A percentile compares a stretch with the other conserved stretches of the same genome.
Conservation (phyloP, 2,329 filamentous ascomycete species). For the Sarocladium oryzae region DNA sequence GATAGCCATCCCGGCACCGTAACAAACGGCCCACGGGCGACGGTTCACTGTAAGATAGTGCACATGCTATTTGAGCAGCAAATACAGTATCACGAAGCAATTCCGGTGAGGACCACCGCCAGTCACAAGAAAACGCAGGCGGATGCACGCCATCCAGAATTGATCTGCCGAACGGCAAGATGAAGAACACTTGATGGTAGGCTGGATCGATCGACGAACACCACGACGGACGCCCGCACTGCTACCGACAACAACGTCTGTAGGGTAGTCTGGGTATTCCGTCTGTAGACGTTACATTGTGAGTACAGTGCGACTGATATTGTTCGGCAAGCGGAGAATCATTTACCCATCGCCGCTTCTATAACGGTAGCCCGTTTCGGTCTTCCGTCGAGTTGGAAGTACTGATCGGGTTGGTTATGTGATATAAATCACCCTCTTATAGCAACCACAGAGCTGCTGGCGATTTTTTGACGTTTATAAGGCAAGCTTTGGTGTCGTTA, state of each 20-base stretch:
- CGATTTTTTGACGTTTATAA: not conserved
- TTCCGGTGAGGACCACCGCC: not conserved
- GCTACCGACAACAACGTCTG: too few species aligned
- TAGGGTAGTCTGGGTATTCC: too few species aligned
- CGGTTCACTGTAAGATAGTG: too few species aligned
- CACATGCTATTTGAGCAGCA: not conserved
- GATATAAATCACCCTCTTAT: not conserved
- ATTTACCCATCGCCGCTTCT: not conserved
- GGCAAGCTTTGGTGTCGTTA: not conserved
- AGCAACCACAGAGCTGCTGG: slow-evolving; percentile 3
- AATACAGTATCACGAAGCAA: not conserved
- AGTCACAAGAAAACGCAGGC: not conserved
- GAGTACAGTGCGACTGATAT: too few species aligned
- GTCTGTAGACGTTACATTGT: too few species aligned
- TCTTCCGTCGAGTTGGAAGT: not conserved
- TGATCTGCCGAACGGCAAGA: too few species aligned
- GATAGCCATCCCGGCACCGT: too few species aligned
- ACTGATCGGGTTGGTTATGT: not conserved
- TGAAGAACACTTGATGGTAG: too few species aligned
- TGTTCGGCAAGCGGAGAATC: not conserved
- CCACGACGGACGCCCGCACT: too few species aligned
- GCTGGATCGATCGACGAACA: too few species aligned
- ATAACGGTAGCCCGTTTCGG: not conserved
- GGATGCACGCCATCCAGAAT: too few species aligned
- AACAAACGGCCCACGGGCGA: too few species aligned